Conservation (phyloP, 805 yeast species). For the Zygosaccharomyces gambellarensis region DNA sequence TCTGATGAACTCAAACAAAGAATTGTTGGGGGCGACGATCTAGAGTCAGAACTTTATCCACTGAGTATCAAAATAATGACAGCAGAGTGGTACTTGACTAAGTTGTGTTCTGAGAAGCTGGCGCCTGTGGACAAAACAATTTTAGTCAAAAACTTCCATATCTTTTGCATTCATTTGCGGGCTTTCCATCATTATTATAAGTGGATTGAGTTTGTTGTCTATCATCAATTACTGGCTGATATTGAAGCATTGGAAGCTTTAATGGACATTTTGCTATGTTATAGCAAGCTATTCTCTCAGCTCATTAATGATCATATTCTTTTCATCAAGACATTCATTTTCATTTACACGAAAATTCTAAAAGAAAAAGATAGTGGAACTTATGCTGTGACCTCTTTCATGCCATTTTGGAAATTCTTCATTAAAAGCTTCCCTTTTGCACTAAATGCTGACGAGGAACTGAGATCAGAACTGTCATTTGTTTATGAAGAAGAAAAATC, state of each 20-base stretch:
- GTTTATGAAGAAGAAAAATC: conserved; percentile 31
- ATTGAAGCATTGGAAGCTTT: conserved; percentile 28
- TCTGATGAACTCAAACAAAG: conserved; percentile 31
- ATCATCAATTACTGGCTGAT: conserved; percentile 31
- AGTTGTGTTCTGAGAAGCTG: conserved; percentile 35
- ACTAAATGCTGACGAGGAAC: conserved; percentile 28
- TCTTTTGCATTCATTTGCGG: conserved; percentile 23
- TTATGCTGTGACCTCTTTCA: conserved; percentile 24
- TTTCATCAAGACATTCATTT: conserved; percentile 30
- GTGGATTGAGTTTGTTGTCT: conserved; percentile 33
- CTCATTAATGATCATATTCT: conserved; percentile 37
- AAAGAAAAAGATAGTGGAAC: conserved; percentile 21
- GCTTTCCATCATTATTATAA: conserved; percentile 33
- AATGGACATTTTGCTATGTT: conserved; percentile 29
- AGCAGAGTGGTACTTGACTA: conserved; percentile 46
- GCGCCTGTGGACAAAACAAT: conserved; percentile 16
- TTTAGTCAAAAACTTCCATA: conserved; percentile 20
- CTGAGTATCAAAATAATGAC: conserved; percentile 43
- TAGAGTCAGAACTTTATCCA: conserved; percentile 28
- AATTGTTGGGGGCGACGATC: conserved; percentile 20
- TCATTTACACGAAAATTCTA: conserved; percentile 25
- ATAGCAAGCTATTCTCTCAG: conserved; percentile 34
- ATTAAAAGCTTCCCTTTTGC: conserved; percentile 28
- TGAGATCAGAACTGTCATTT: conserved; percentile 24
- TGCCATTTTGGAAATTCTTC: conserved; percentile 35